Evolutionary conservation across 2,329 filamentous ascomycete species (phyloP).

Genomic region (Fusarium siculi): DNA sequence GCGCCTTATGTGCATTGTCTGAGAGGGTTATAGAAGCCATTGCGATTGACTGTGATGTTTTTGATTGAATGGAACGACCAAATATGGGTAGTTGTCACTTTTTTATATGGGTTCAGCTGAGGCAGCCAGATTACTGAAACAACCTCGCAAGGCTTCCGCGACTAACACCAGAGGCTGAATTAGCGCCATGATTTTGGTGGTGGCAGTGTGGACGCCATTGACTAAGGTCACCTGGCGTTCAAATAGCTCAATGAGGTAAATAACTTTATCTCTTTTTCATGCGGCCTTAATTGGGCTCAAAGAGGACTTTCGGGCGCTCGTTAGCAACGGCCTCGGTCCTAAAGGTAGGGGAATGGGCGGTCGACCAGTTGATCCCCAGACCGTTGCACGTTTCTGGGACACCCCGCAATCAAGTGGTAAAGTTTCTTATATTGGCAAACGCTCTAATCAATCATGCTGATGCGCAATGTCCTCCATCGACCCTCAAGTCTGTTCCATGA

Average conservation of each 20-base stretch:
- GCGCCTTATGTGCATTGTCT: slow-evolving; percentile 16
- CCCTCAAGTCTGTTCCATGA: slow-evolving; percentile 65
- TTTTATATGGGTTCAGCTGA: slow-evolving; percentile 9
- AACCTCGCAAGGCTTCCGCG: slow-evolving; percentile 20
- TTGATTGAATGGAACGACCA: too few relatives aligned
- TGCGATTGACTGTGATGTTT: not conserved
- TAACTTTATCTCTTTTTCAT: not conserved
- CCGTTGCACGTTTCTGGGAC: not conserved
- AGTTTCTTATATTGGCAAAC: not conserved
- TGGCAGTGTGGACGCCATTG: slow-evolving; percentile 29
- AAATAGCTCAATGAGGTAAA: not conserved
- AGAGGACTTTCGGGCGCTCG: not conserved
- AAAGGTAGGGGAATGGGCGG: too few relatives aligned
- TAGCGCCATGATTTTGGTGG: slow-evolving; percentile 24
- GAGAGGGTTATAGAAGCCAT: slow-evolving; percentile 32
- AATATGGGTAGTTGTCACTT: not conserved
- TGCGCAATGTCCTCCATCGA: slow-evolving; percentile 66
- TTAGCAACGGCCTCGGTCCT: not conserved
- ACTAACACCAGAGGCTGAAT: slow-evolving; percentile 17
- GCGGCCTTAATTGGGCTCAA: not conserved
- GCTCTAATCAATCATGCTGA: slow-evolving; percentile 41
- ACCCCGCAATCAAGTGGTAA: not conserved
- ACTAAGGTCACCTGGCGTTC: not conserved
- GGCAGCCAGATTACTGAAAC: slow-evolving; percentile 29
- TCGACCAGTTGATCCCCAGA: not conserved